A percentile compares a stretch with the other conserved stretches of the same genome.
These are phyloP conservation scores for Epichloe bromicola DNA, from an alignment of 2,329 filamentous ascomycete species.

Conservation along the genomic window DNA sequence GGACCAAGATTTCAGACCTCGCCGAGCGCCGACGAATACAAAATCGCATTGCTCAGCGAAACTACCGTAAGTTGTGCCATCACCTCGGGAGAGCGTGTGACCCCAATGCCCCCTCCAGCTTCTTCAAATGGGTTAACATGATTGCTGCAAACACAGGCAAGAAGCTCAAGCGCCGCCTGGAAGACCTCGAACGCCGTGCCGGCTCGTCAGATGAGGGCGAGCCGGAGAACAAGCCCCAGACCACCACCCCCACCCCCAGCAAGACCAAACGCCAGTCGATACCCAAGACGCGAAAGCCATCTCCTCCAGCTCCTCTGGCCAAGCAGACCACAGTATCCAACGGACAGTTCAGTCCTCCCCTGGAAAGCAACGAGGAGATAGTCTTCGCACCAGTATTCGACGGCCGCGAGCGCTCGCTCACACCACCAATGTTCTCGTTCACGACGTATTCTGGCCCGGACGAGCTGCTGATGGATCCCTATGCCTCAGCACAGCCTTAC, in stretches of 20 bases:
- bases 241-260: slow-evolving; percentile 16
- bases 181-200: slow-evolving; percentile 71
- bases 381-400: slow-evolving; percentile 48
- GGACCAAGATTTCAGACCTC: slow-evolving; percentile 97
- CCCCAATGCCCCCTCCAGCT: too few relatives aligned
- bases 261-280: slow-evolving; percentile 26
- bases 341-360: slow-evolving; percentile 46
- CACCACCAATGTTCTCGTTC: slow-evolving; percentile 56
- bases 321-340: slow-evolving; percentile 28
- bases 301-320: slow-evolving; percentile 16
- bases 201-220: slow-evolving; percentile 39
- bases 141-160: slow-evolving; percentile 44
- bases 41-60: slow-evolving; percentile 93
- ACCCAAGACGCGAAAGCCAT: slow-evolving; percentile 14
- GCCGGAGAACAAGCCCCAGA: slow-evolving; percentile 24
- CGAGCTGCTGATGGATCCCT: slow-evolving; percentile 47
- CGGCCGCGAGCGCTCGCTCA: slow-evolving; percentile 56
- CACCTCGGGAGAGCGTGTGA: too few relatives aligned
- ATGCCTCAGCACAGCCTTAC: slow-evolving; percentile 40
- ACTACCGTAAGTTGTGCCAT: slow-evolving; percentile 56
- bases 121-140: neutral
- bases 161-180: slow-evolving; percentile 81
- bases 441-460: slow-evolving; percentile 55
- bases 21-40: slow-evolving; percentile 89
- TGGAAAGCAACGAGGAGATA: slow-evolving; percentile 49